These are phyloP conservation scores for Barnettozyma pratensis DNA, from an alignment of 805 yeast genomes.

Conservation along the genomic window DNA sequence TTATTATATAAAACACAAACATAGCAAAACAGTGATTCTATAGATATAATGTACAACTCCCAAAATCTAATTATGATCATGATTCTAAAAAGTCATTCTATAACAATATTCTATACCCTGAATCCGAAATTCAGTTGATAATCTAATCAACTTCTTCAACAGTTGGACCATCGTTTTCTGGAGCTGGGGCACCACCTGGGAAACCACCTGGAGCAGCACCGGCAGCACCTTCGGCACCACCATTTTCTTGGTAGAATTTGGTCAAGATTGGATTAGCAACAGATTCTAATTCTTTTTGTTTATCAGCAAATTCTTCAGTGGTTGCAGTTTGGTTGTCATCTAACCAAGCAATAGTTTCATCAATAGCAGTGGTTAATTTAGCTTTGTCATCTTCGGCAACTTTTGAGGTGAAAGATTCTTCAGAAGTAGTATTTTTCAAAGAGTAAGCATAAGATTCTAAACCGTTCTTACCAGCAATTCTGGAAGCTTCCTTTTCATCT, in stretches of 20 bases:
- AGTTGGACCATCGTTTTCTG: constrained; percentile 55
- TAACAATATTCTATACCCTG: no score
- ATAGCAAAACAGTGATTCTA: not conserved
- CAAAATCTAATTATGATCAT: not conserved
- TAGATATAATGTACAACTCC: not conserved
- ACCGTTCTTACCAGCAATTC: constrained; percentile 92
- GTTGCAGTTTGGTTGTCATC: constrained; percentile 91
- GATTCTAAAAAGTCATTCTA: not conserved
- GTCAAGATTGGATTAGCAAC: constrained; percentile 95
- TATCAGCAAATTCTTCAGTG: constrained; percentile 85
- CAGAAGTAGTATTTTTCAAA: constrained; percentile 75
- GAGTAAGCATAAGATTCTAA: constrained; percentile 95
- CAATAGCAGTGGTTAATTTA: constrained; percentile 71
- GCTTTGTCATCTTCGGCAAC: constrained; percentile 65
- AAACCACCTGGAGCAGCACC: constrained; percentile 50
- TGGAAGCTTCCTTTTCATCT: constrained; percentile 90
- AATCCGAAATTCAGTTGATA: not conserved
- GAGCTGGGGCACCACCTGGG: constrained; percentile 51
- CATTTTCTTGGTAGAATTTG: constrained; percentile 94
- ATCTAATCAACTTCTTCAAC: constrained; percentile 74
- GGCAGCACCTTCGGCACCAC: constrained; percentile 55
- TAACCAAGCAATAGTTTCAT: constrained; percentile 86
- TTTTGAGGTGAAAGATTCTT: constrained; percentile 75
- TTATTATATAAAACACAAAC: no score
- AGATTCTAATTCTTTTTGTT: constrained; percentile 93